Conservation (phyloP, 176 grass and related monocot genomes). For the Phyllostachys edulis region DNA sequence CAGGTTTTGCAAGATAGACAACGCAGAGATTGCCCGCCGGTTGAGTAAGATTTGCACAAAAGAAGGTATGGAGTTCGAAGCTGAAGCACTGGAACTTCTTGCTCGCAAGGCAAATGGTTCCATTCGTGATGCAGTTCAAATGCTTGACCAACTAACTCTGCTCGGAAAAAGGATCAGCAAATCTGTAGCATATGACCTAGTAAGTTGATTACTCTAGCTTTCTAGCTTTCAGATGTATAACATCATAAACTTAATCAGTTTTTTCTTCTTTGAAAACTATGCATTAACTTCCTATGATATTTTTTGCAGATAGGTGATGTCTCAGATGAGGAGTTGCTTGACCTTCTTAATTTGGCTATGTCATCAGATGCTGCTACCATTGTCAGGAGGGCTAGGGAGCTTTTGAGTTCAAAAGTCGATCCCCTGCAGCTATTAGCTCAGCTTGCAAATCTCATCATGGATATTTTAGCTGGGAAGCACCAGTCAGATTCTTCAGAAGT, state of each 20-base stretch:
- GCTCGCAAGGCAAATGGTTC: constrained; percentile 73
- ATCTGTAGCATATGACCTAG: constrained; percentile 69
- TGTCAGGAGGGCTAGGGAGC: constrained; percentile 73
- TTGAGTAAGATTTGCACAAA: constrained; percentile 76
- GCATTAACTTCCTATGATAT: constrained; percentile 18
- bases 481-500: constrained; percentile 43
- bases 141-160: constrained; percentile 86
- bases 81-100: constrained; percentile 65
- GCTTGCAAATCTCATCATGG: constrained; percentile 86
- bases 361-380: constrained; percentile 82
- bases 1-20: constrained; percentile 68
- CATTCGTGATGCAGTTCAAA: constrained; percentile 73
- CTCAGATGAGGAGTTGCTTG: constrained; percentile 84
- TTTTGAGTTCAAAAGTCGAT: constrained; percentile 80
- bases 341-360: constrained; percentile 68
- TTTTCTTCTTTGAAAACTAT: not conserved
- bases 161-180: constrained; percentile 76
- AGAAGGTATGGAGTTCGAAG: constrained; percentile 82
- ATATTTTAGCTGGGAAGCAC: constrained; percentile 68
- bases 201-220: constrained; percentile 32
- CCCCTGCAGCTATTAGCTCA: constrained; percentile 66
- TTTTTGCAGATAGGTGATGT: constrained; percentile 75
- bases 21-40: constrained; percentile 43
- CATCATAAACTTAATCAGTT: not conserved
- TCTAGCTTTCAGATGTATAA: constrained; percentile 12